These are phyloP conservation scores for Monilinia laxa DNA, from an alignment of 2,329 filamentous ascomycete species.

Conservation along the genomic window DNA sequence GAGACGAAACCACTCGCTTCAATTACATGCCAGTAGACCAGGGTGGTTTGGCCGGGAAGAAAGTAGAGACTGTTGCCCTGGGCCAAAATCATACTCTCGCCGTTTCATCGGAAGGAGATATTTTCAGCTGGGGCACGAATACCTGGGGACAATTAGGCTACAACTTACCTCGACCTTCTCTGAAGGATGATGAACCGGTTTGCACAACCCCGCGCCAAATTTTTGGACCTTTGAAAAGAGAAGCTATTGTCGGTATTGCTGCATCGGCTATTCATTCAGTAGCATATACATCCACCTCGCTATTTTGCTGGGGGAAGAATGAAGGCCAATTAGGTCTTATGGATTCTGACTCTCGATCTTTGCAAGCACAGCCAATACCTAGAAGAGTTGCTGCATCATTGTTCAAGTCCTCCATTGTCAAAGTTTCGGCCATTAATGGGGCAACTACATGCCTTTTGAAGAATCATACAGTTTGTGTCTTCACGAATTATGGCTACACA, in stretches of 20 bases:
- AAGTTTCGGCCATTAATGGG: slow-evolving; percentile 84
- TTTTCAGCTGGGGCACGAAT: slow-evolving; percentile 95
- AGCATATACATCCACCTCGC: slow-evolving; percentile 73
- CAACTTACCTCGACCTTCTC: slow-evolving; percentile 62
- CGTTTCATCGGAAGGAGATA: slow-evolving; percentile 79
- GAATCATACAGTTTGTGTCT: slow-evolving; percentile 87
- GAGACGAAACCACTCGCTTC: slow-evolving; percentile 87
- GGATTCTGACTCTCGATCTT: slow-evolving; percentile 88
- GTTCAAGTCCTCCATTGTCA: slow-evolving; percentile 68
- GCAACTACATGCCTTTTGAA: slow-evolving; percentile 84
- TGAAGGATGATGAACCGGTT: slow-evolving; percentile 79
- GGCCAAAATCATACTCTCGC: slow-evolving; percentile 91
- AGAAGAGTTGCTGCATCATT: slow-evolving; percentile 86
- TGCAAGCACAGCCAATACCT: slow-evolving; percentile 79
- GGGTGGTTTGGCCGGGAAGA: slow-evolving; percentile 69
- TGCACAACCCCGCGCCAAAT: slow-evolving; percentile 82
- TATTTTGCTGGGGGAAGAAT: slow-evolving; percentile 96
- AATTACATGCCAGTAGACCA: slow-evolving; percentile 79
- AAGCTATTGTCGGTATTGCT: slow-evolving; percentile 75
- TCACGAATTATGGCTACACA: slow-evolving; percentile 95
- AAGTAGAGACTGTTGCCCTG: slow-evolving; percentile 73
- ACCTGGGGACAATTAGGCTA: slow-evolving; percentile 85
- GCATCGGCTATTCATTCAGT: slow-evolving; percentile 92
- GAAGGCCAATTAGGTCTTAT: slow-evolving; percentile 90
- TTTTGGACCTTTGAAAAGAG: slow-evolving; percentile 87